Conservation (phyloP, 2,329 filamentous ascomycete species). For the Monilinia polystroma region DNA sequence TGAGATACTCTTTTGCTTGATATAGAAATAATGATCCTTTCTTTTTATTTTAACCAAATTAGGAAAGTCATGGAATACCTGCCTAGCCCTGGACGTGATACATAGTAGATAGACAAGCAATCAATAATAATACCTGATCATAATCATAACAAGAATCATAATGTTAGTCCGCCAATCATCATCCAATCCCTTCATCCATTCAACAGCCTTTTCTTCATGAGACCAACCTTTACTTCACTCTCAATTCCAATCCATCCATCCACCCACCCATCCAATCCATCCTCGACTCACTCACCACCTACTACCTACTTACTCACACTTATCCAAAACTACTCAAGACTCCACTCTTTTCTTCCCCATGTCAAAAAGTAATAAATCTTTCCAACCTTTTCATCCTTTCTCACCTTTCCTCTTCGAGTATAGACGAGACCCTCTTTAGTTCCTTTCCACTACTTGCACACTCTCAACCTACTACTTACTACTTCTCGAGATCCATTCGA, state of each 20-base stretch:
- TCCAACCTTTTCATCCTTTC: not conserved
- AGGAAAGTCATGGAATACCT: slow-evolving; percentile 8
- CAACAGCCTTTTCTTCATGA: too few species aligned
- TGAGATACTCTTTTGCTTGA: not conserved
- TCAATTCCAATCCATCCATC: too few species aligned
- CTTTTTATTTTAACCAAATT: not conserved
- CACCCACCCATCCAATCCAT: too few species aligned
- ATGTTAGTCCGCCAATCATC: too few species aligned
- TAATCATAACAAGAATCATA: too few species aligned
- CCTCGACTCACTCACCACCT: too few species aligned
- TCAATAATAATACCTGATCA: too few species aligned
- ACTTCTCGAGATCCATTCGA: slow-evolving; percentile 18
- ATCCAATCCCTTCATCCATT: too few species aligned
- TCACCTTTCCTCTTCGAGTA: not conserved
- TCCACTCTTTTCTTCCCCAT: not conserved
- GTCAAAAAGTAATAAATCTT: slow-evolving; percentile 14
- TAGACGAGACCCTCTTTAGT: not conserved
- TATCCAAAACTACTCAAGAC: not conserved
- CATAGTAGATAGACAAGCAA: too few species aligned
- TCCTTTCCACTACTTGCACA: not conserved
- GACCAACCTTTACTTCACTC: too few species aligned
- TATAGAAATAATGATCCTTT: not conserved
- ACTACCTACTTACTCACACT: not conserved
- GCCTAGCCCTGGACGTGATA: too few species aligned
- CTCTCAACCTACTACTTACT: slow-evolving; percentile 3